Conservation (phyloP, 2,329 filamentous ascomycete species). For the Paecilomyces sp. region DNA sequence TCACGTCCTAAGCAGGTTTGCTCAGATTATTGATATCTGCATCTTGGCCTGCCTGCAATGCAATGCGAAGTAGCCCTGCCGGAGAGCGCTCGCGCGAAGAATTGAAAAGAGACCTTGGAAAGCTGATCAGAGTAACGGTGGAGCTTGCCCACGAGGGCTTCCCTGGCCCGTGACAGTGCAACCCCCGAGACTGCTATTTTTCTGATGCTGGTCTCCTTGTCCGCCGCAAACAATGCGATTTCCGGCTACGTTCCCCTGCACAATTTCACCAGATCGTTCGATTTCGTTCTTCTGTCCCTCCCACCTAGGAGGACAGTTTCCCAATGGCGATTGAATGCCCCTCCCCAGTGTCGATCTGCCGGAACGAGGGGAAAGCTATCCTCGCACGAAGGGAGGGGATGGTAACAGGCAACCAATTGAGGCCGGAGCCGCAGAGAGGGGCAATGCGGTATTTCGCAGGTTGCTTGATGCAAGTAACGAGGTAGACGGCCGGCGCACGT, state of each 20-base stretch:
- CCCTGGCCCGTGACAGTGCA: neutral
- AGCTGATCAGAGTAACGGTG: constrained; percentile 5
- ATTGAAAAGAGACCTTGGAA: constrained; percentile 5
- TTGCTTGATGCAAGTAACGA: constrained; percentile 11
- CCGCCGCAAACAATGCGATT: constrained; percentile 13
- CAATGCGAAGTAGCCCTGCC: constrained; percentile 34
- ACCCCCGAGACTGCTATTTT: neutral
- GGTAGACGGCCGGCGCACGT: constrained; percentile 5
- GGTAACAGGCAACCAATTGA: constrained; percentile 1
- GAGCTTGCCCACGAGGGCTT: constrained; percentile 1
- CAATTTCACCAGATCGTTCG: neutral
- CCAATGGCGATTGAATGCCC: constrained; percentile 1
- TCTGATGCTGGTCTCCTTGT: neutral
- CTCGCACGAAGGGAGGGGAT: constrained; percentile 5
- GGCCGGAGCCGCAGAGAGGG: neutral
- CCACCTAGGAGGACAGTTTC: neutral
- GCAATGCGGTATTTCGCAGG: constrained; percentile 6
- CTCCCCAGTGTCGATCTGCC: constrained; percentile 9
- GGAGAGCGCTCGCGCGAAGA: constrained; percentile 29
- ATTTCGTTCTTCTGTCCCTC: neutral
- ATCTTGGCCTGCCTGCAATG: constrained; percentile 35
- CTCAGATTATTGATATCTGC: constrained; percentile 34
- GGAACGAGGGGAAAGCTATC: constrained; percentile 7
- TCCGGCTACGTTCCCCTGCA: constrained; percentile 1
- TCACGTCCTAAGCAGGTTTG: constrained; percentile 33